These are phyloP conservation scores for Penicillium canescens DNA, from an alignment of 495 filamentous ascomycete genomes.

Conservation along the genomic window DNA sequence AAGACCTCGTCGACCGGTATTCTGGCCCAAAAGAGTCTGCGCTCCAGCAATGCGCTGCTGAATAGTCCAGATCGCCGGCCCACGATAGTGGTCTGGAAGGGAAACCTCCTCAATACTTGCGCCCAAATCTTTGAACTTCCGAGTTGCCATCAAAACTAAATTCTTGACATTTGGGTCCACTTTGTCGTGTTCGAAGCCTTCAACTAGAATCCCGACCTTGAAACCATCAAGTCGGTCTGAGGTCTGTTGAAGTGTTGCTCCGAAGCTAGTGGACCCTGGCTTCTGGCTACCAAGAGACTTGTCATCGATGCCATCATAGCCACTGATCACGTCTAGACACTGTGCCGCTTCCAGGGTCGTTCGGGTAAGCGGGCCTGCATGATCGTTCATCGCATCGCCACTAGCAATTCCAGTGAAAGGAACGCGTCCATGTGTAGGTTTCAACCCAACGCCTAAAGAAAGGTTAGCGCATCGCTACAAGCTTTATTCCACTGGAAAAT, in stretches of 20 bases:
- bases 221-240: conserved; percentile 42
- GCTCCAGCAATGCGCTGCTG: conserved; percentile 43
- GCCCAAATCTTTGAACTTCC: conserved; percentile 49
- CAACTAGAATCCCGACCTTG: conserved; percentile 52
- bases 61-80: conserved; percentile 52
- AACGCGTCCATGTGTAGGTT: conserved; percentile 53
- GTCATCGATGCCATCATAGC: conserved; percentile 59
- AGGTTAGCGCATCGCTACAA: conserved; percentile 5
- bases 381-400: conserved; percentile 47
- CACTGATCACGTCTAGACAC: conserved; percentile 53
- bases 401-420: conserved; percentile 50
- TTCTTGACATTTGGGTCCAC: conserved; percentile 43
- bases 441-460: conserved; percentile 40
- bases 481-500: not conserved
- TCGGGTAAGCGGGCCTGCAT: conserved; percentile 48
- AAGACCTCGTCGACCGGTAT: conserved; percentile 38
- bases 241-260: conserved; percentile 28
- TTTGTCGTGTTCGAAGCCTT: conserved; percentile 46
- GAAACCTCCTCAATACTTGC: conserved; percentile 52
- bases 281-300: conserved; percentile 44
- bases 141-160: conserved; percentile 42
- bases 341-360: conserved; percentile 51
- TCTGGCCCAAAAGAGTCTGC: conserved; percentile 38
- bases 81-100: conserved; percentile 51
- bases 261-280: conserved; percentile 42